phyloP scores from a whole-genome alignment of 2,329 filamentous ascomycete species.

The Cytospora piceicola region DNA sequence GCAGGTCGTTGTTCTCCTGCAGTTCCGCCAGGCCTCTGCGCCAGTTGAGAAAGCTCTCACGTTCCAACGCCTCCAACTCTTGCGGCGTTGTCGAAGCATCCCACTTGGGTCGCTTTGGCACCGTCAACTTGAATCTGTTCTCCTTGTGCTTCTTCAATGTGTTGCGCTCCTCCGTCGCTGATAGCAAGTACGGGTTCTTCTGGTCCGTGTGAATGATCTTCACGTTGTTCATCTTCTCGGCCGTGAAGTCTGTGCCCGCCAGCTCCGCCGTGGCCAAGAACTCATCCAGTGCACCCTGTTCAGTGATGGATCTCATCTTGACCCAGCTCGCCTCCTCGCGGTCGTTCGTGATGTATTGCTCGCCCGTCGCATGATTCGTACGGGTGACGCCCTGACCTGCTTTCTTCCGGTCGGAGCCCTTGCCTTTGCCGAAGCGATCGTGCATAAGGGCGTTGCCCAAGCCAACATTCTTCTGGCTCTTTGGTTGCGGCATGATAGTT shows the following conservation, averaged over 20 bases:
- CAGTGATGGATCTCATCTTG: constrained; percentile 98
- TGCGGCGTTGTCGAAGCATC: constrained; percentile 81
- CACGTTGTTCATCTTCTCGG: constrained; percentile 98
- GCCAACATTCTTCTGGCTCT: constrained; percentile 93
- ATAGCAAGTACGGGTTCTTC: constrained; percentile 91
- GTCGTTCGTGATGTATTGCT: constrained; percentile 91
- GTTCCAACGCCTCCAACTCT: constrained; percentile 79
- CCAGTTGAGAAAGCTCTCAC: constrained; percentile 84
- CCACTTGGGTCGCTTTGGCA: constrained; percentile 89
- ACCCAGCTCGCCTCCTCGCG: constrained; percentile 93
- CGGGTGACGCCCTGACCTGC: constrained; percentile 57
- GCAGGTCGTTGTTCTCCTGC: constrained; percentile 88
- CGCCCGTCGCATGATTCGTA: constrained; percentile 78
- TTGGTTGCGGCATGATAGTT: constrained; percentile 66
- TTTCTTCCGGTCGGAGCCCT: constrained; percentile 80
- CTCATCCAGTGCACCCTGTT: constrained; percentile 95
- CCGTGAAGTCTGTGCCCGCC: constrained; percentile 98
- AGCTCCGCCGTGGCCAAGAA: constrained; percentile 95
- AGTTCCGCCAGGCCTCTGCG: constrained; percentile 87
- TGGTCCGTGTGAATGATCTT: constrained; percentile 98
- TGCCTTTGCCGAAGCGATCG: constrained; percentile 94
- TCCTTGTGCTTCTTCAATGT: constrained; percentile 80
- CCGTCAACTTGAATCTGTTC: constrained; percentile 79
- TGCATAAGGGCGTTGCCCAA: constrained; percentile 99
- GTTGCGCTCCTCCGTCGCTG: constrained; percentile 78